phyloP scores from a whole-genome alignment of 345 rosid genomes.

The Hibiscus syriacus region DNA sequence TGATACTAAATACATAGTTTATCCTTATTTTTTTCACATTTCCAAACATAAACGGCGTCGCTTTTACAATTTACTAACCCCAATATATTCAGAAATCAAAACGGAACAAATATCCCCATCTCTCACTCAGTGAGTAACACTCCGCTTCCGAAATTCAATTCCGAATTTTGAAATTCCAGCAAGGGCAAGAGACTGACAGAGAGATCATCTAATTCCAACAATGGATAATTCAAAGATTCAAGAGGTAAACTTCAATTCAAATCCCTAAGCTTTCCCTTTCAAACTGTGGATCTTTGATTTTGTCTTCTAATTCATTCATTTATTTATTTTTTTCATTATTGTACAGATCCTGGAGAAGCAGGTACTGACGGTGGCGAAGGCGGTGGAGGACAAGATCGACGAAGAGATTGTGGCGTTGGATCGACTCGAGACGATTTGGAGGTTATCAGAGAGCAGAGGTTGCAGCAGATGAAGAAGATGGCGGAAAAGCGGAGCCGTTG shows the following conservation, averaged over 20 bases:
- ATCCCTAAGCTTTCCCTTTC: neutral
- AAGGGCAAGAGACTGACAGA: no score
- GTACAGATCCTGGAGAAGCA: constrained; percentile 81
- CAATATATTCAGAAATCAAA: neutral
- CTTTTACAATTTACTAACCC: no score
- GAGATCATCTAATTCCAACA: no score
- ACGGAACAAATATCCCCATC: neutral
- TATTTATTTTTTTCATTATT: no score
- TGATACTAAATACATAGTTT: no score
- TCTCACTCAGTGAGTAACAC: neutral
- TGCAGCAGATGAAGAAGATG: constrained; percentile 92
- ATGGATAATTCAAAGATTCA: constrained; percentile 33
- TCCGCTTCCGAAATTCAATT: neutral
- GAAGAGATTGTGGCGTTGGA: constrained; percentile 84
- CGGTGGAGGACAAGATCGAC: constrained; percentile 83
- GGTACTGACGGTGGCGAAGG: constrained; percentile 78
- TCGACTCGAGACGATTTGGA: constrained; percentile 94
- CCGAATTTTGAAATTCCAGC: constrained; percentile 1
- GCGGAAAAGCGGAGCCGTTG: constrained; percentile 90
- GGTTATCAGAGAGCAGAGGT: constrained; percentile 65
- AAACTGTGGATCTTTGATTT: neutral
- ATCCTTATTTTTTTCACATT: no score
- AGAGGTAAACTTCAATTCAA: constrained; percentile 23
- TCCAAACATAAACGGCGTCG: neutral
- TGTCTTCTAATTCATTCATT: neutral